A percentile compares a stretch with the other conserved stretches of the same genome.
phyloP scores from a whole-genome alignment of 2,329 filamentous ascomycete genomes.

The Dothistroma septosporum region DNA sequence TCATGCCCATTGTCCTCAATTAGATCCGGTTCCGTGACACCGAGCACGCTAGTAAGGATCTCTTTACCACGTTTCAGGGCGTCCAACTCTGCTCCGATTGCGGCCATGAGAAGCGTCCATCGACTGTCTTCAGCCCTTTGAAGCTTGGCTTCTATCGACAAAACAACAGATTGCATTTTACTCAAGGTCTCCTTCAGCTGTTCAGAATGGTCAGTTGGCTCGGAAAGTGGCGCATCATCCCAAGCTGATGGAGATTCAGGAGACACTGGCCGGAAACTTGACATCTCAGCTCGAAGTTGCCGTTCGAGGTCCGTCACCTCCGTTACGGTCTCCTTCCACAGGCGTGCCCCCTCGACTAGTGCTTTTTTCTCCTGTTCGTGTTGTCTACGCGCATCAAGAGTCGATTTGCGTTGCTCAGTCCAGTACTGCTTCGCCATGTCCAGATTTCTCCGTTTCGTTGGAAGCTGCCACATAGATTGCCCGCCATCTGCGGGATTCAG shows the following conservation, averaged over 20 bases:
- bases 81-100: constrained; percentile 69
- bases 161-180: constrained; percentile 56
- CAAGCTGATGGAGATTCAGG: constrained; percentile 27
- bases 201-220: constrained; percentile 21
- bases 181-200: constrained; percentile 41
- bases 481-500: constrained; percentile 15
- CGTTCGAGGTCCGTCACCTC: constrained; percentile 63
- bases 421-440: constrained; percentile 70
- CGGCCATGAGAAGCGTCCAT: constrained; percentile 73
- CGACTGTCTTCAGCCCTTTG: constrained; percentile 55
- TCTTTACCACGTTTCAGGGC: constrained; percentile 59
- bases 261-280: constrained; percentile 25
- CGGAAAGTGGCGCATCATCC: constrained; percentile 24
- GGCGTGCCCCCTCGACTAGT: constrained; percentile 60
- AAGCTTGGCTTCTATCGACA: constrained; percentile 53
- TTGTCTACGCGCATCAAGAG: constrained; percentile 53
- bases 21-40: constrained; percentile 8
- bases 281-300: constrained; percentile 56
- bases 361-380: constrained; percentile 61
- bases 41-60: constrained; percentile 48
- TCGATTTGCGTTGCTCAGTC: constrained; percentile 57
- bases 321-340: constrained; percentile 62
- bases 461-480: constrained; percentile 47
- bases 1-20: constrained; percentile 11
- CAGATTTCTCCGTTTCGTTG: constrained; percentile 61